Evolutionary conservation across 192 early-diverging fungal genomes (phyloP), one percentile per base, ranked within the genome.

Genomic region (Coemansia sp.): DNA sequence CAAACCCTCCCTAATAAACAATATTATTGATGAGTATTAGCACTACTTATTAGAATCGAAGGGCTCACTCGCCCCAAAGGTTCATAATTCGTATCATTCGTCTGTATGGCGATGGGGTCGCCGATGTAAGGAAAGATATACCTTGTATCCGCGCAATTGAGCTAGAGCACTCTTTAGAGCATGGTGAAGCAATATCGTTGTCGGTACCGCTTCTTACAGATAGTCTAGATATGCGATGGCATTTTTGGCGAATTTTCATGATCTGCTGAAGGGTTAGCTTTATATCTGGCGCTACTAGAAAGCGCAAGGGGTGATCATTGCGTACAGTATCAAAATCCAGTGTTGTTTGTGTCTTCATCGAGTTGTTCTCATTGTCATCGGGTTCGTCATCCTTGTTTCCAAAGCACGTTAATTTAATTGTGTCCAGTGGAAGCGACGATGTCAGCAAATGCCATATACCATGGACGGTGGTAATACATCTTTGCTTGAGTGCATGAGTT

Each of bases 381-480:
- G 62, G 29, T 18, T 59, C 33, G 20, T 35, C 42, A 30, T 9
- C 29, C 9, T 56, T 33, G 10, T 43, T 40, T 13, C 35, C 21
- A 2, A 53, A 16, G 18, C 61, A 74, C 23, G 61, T 40, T 21
- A 68, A 34, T 5, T 48, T 58, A 28, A 74, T 23, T 0, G 56
- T 40, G 16, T 30, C 7, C 2, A 74, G 61, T 28, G 61, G 53
- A 23, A 55, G 35, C 23, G 65, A 20, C 20, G 71, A 63, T 12
- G 67, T 34, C 34, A 78, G 35, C 45, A 78, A 60, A 16, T 68
- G 56, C 59, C 62, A 66, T 20, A 78, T 26, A 2, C 70, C 75
- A 39, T 26, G 23, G 1, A 42, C 52, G 5, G 65, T 64, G 8
- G 48, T 42, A 30, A 66, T 25, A 51, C 67, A 26, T 7, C 55